Conservation (phyloP, 805 yeast species). For the Sugiyamaella mastotermitis region DNA sequence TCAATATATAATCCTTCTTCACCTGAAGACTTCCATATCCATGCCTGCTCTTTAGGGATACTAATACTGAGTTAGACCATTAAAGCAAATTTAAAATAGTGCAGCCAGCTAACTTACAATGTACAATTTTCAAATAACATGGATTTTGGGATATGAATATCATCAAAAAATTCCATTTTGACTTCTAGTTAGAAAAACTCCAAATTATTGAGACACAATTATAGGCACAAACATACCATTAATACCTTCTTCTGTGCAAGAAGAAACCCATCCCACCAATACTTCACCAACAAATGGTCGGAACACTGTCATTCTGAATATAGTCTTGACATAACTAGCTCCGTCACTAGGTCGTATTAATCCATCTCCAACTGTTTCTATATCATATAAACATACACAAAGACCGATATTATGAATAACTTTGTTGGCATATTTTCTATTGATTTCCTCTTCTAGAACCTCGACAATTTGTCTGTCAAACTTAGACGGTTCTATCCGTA, state of each 20-base stretch:
- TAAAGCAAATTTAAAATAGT: background rate
- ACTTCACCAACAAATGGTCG: slow-evolving; percentile 95
- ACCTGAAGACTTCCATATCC: slow-evolving; percentile 74
- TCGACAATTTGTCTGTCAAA: slow-evolving; percentile 67
- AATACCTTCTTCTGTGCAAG: slow-evolving; percentile 82
- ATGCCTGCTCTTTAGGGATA: slow-evolving; percentile 69
- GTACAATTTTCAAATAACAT: slow-evolving; percentile 73
- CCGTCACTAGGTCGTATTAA: slow-evolving; percentile 93
- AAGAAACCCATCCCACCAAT: slow-evolving; percentile 86
- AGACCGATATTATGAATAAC: slow-evolving; percentile 81
- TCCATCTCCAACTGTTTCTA: slow-evolving; percentile 79
- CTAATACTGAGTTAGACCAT: too few species aligned
- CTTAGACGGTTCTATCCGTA: slow-evolving; percentile 81
- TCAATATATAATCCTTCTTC: slow-evolving; percentile 79
- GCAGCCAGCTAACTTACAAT: too few species aligned
- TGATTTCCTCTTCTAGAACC: slow-evolving; percentile 74
- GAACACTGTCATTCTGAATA: slow-evolving; percentile 73
- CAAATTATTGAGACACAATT: slow-evolving; percentile 7
- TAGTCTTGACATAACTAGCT: slow-evolving; percentile 64
- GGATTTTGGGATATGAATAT: slow-evolving; percentile 79
- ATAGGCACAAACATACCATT: slow-evolving; percentile 40
- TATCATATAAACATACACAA: slow-evolving; percentile 78
- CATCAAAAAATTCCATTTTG: slow-evolving; percentile 83
- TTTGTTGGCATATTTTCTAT: slow-evolving; percentile 79
- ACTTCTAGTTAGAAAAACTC: slow-evolving; percentile 28